These are phyloP conservation scores for Tripidium arundinaceum DNA, from an alignment of 202 grass and related monocot species.

Conservation along the genomic window DNA sequence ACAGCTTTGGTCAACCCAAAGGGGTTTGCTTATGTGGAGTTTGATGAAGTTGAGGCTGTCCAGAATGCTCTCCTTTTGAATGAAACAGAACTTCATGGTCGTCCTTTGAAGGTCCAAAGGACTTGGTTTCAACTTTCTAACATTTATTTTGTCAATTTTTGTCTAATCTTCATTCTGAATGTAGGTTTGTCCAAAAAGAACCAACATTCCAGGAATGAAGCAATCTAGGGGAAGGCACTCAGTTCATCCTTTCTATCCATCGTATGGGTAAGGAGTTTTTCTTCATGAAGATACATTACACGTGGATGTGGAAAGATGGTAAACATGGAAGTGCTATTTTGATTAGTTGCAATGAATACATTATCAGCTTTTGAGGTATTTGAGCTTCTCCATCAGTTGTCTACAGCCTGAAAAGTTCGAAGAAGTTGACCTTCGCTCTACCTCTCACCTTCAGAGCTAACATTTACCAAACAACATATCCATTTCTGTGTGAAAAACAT, in stretches of 20 bases:
- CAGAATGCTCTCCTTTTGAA: conserved; percentile 60
- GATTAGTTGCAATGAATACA: neutral
- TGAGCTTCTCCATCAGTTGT: neutral
- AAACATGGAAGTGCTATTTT: neutral
- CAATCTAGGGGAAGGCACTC: conserved; percentile 40
- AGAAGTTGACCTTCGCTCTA: too few species aligned
- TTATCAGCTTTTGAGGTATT: conserved; percentile 2
- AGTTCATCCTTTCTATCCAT: conserved; percentile 40
- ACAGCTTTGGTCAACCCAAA: conserved; percentile 63
- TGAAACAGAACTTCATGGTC: conserved; percentile 58
- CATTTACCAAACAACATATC: too few species aligned
- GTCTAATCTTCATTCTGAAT: neutral
- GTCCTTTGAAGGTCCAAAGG: conserved; percentile 45
- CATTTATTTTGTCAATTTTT: neutral
- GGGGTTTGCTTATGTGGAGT: conserved; percentile 73
- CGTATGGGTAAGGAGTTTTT: conserved; percentile 49
- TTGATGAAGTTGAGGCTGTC: conserved; percentile 58
- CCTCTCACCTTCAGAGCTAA: too few species aligned
- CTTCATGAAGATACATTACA: conserved; percentile 2
- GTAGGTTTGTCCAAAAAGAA: conserved; percentile 64
- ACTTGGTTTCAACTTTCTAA: neutral
- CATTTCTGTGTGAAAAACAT: neutral
- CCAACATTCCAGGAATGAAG: conserved; percentile 62
- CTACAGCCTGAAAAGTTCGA: too few species aligned
- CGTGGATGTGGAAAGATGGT: neutral